Conservation (phyloP, 352 stramenopile species). For the Phytophthora pinifolia region DNA sequence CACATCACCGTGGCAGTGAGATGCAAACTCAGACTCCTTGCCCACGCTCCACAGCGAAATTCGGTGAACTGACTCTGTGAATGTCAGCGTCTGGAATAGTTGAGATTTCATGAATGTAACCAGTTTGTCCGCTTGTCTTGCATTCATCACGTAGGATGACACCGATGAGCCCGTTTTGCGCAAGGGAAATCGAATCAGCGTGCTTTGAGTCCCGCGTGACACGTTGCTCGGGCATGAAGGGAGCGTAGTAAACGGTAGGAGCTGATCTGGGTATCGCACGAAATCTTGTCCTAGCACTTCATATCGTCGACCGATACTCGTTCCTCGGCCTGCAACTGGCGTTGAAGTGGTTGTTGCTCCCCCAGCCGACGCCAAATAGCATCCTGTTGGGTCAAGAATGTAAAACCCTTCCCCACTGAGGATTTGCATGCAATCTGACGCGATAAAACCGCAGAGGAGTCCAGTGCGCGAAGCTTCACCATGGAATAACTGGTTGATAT, state of each 20-base stretch:
- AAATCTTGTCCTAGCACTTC: slow-evolving; percentile 65
- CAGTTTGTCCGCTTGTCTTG: slow-evolving; percentile 32
- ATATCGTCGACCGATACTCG: slow-evolving; percentile 51
- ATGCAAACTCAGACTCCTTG: slow-evolving; percentile 61
- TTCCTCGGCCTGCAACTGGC: slow-evolving; percentile 6
- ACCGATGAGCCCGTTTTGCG: slow-evolving; percentile 45
- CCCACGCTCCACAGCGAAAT: slow-evolving; percentile 70
- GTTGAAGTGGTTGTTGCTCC: slow-evolving; percentile 7
- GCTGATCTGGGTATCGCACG: slow-evolving; percentile 66
- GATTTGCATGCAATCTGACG: slow-evolving; percentile 81
- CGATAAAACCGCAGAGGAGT: slow-evolving; percentile 60
- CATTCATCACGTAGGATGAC: slow-evolving; percentile 38
- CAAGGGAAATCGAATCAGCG: slow-evolving; percentile 73
- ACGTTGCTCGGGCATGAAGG: slow-evolving; percentile 65
- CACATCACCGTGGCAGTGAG: slow-evolving; percentile 53
- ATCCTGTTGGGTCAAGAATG: slow-evolving; percentile 68
- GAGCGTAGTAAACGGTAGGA: slow-evolving; percentile 69
- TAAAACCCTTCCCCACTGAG: slow-evolving; percentile 75
- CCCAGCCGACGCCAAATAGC: slow-evolving; percentile 36
- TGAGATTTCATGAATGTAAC: slow-evolving; percentile 45
- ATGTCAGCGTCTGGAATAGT: slow-evolving; percentile 60
- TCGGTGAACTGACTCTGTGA: slow-evolving; percentile 64
- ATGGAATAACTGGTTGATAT: slow-evolving; percentile 55
- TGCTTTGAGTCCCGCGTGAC: slow-evolving; percentile 45
- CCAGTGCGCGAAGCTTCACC: slow-evolving; percentile 52